A percentile compares a stretch with the other conserved stretches of the same genome.
phyloP scores from a whole-genome alignment of 371 early-diverging fungal genomes.

The Mortierella polycephala region DNA sequence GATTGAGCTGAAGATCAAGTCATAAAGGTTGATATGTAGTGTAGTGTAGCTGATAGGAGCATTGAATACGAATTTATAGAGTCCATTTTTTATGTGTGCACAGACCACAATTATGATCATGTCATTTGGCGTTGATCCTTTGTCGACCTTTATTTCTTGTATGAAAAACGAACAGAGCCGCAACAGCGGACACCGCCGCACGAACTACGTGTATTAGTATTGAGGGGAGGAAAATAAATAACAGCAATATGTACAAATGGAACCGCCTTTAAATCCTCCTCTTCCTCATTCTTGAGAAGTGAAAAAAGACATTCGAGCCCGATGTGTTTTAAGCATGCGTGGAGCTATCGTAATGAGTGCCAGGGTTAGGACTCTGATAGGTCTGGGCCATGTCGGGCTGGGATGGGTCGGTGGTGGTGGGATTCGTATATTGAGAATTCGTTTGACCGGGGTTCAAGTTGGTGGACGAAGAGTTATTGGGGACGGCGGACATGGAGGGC shows the following conservation, averaged over 20 bases:
- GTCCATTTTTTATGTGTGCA: no score
- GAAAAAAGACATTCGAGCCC: no score
- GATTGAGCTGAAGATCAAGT: conserved; percentile 59
- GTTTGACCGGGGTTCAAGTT: conserved; percentile 30
- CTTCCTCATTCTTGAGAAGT: neutral
- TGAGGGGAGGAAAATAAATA: no score
- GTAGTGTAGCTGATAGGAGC: no score
- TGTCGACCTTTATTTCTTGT: no score
- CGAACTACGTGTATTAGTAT: neutral
- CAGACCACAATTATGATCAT: no score
- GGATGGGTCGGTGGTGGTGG: conserved; percentile 6
- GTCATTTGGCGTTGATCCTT: no score
- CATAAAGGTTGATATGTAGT: neutral
- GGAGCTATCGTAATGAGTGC: conserved; percentile 7
- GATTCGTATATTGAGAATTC: conserved; percentile 27
- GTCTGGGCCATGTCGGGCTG: conserved; percentile 46
- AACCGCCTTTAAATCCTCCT: neutral
- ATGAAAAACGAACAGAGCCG: no score
- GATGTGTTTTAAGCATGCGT: neutral
- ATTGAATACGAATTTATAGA: no score
- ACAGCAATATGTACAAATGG: no score
- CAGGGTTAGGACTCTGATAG: conserved; percentile 23
- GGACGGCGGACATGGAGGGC: conserved; percentile 49
- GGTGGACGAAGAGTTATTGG: conserved; percentile 26
- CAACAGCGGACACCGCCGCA: no score